Evolutionary conservation across 140 eudicot genomes (phyloP).

Genomic region (Oenanthe javanica): DNA sequence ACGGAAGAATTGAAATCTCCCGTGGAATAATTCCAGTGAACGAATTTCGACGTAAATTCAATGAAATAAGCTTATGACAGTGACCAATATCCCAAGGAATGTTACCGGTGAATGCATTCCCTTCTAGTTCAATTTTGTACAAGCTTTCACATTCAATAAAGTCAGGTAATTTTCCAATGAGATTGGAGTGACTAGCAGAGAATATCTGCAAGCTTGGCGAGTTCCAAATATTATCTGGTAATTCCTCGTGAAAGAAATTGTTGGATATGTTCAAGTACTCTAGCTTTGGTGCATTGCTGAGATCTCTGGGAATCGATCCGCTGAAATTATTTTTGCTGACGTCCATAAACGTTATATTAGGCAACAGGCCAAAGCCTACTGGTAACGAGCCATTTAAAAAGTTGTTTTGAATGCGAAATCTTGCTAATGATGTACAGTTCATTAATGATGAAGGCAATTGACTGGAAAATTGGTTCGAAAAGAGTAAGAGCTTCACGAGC

Average conservation of each 20-base stretch:
- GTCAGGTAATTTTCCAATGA: slow-evolving; percentile 61
- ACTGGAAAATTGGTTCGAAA: slow-evolving; percentile 52
- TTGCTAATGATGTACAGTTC: slow-evolving; percentile 51
- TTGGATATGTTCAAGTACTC: slow-evolving; percentile 59
- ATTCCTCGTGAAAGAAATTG: slow-evolving; percentile 28
- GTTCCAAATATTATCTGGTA: slow-evolving; percentile 77
- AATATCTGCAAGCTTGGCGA: slow-evolving; percentile 67
- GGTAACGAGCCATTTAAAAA: slow-evolving; percentile 68
- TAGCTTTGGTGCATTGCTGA: slow-evolving; percentile 51
- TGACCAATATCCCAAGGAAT: slow-evolving; percentile 92
- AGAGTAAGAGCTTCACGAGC: slow-evolving; percentile 57
- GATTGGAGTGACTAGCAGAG: slow-evolving; percentile 42
- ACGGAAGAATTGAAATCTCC: slow-evolving; percentile 89
- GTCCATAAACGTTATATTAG: slow-evolving; percentile 66
- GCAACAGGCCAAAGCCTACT: slow-evolving; percentile 52
- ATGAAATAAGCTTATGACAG: slow-evolving; percentile 61
- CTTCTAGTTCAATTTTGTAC: slow-evolving; percentile 66
- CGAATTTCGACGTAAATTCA: slow-evolving; percentile 46
- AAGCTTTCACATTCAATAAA: slow-evolving; percentile 63
- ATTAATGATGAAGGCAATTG: slow-evolving; percentile 51
- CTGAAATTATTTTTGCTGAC: slow-evolving; percentile 55
- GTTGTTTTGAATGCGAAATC: slow-evolving; percentile 63
- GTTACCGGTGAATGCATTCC: slow-evolving; percentile 53
- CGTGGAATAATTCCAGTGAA: slow-evolving; percentile 90
- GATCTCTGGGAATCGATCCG: slow-evolving; percentile 63